Conservation (phyloP, 139 green algal genomes). For the Chlorella ohadii region DNA sequence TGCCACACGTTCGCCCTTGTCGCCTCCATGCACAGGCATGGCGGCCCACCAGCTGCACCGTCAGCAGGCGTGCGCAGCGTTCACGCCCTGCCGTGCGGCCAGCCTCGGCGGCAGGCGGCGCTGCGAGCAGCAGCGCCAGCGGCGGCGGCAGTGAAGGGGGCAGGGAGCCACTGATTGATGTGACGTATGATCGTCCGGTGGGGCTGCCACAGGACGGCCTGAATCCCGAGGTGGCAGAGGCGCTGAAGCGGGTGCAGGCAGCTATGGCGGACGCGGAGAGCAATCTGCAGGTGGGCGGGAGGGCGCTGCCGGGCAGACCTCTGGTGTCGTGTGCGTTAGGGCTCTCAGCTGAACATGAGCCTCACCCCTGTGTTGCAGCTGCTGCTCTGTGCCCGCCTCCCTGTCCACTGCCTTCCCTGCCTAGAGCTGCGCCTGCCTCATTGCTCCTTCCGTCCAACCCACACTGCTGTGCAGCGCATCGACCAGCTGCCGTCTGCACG, state of each 20-base stretch:
- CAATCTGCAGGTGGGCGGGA: neutral
- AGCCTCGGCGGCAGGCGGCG: neutral
- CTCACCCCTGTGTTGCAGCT: too few relatives aligned
- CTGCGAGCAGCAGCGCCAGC: neutral
- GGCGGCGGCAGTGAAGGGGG: neutral
- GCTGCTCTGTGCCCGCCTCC: too few relatives aligned
- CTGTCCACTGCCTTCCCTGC: too few relatives aligned
- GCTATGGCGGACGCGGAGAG: constrained; percentile 32
- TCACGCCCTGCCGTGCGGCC: too few relatives aligned
- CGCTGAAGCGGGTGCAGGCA: constrained; percentile 23
- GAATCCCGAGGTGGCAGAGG: constrained; percentile 27
- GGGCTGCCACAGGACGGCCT: neutral
- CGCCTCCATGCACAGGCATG: neutral
- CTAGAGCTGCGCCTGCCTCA: too few relatives aligned
- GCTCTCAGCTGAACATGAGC: too few relatives aligned
- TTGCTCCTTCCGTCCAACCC: too few relatives aligned
- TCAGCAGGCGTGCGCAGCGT: too few relatives aligned
- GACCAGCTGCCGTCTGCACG: constrained; percentile 31
- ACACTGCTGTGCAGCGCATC: constrained; percentile 6
- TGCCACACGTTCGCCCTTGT: too few relatives aligned
- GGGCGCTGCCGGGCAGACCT: too few relatives aligned
- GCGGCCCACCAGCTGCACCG: neutral
- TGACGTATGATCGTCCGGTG: neutral
- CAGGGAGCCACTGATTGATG: neutral
- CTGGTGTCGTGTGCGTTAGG: too few relatives aligned